Base-by-base conservation (phyloP, 768 basidiomycete genomes). In the Scleroderma bovista region DNA sequence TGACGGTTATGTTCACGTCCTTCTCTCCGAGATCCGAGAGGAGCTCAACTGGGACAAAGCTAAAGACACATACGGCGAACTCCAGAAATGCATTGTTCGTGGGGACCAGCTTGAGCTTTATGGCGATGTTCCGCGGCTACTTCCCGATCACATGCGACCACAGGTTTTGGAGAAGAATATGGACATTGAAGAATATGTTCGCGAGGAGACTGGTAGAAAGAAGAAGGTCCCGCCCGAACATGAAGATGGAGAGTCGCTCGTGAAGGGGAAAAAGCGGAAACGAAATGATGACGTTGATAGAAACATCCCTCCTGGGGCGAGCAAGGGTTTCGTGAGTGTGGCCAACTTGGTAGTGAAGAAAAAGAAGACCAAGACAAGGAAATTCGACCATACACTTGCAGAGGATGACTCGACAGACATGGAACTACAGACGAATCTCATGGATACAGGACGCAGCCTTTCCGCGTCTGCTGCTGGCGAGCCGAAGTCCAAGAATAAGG, bases 71-170 rank as follows among this genome's bases (percentile, higher is more conserved):
- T 95, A 99, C 69, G 80, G 83, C 53, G 84, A 90, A 57, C 89
- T 98, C 2, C 95, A 98, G 64, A 84, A 80, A 58, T 78, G 84
- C 37, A 96, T 99, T 63, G 77, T 84, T 44, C 82, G 84, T 48
- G 93, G 93, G 22, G 84, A 88, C 47, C 77, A 86, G 54, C 81
- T 96, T 29, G 93, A 98, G 65, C 76, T 98, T 10, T 99, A 93
- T 59, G 83, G 77, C n/a, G 96, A 99, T 63, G 89, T 95, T 45
- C 80, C 84, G 51, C 86, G 92, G 0, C 72, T 99, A 11, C 71
- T 98, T 3, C 93, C 95, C 0, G 79, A 77, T 33, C 76, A 88
- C 53, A 68, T 85, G 54, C 83, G 85, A 39, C 93, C 93, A 0
- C 74, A 80, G 52, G 86, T 82, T 56, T 67, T 91, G 31, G 88